Base-by-base conservation (phyloP, 2,329 filamentous ascomycete genomes). In the Acarospora socialis region DNA sequence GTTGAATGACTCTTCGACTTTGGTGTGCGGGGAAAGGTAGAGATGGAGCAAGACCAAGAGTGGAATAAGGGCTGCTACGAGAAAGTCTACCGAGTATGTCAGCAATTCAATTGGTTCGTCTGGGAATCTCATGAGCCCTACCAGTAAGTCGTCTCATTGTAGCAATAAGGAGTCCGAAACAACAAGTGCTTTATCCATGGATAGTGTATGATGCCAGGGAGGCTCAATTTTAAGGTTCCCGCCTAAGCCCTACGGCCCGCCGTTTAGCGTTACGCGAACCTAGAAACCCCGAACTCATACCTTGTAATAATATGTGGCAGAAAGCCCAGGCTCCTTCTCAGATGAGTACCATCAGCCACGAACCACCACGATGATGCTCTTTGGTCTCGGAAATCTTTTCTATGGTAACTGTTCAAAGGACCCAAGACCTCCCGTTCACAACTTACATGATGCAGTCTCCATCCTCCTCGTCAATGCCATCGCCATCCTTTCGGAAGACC, bases 1-100 rank as follows among this genome's bases (percentile, higher is more conserved):
- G 54, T 93, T 93, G 69, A 98, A 95, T 0, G 87, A 95, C 57
- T 98, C 90, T 55, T 98, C 90, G 37, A 98, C 90, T 56, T 98
- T 98, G 35, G 86, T 94, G 60, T 92, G 87, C 1, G 90, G 90
- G 7, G 86, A 73, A 15, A 74, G 52, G 39, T 73, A 49, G 34
- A 92, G 71, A 54, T 93, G 81, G 33, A 79, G 34, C 36, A 80
- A 52, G 44, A 81, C 64, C 20, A 77, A 51, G 2, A 64, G 53
- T 1, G 81, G 78, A 36, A 84, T 61, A 30, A 75, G 56, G 41
- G 74, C 49, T 32, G 59, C 52, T 23, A 77, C 48, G 10, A 64
- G 36, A 17, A 53, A 43, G 44, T 71, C 67, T 68, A 51, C 44
- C 16, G 45, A 38, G 12, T n/a, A 19, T n/a, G 24, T 33, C 20